Percentiles rank a stretch among this genome's conserved stretches.
These are phyloP conservation scores for Salmacisia buchloeana DNA, from an alignment of 1,284 basidiomycete species.

Conservation along the genomic window DNA sequence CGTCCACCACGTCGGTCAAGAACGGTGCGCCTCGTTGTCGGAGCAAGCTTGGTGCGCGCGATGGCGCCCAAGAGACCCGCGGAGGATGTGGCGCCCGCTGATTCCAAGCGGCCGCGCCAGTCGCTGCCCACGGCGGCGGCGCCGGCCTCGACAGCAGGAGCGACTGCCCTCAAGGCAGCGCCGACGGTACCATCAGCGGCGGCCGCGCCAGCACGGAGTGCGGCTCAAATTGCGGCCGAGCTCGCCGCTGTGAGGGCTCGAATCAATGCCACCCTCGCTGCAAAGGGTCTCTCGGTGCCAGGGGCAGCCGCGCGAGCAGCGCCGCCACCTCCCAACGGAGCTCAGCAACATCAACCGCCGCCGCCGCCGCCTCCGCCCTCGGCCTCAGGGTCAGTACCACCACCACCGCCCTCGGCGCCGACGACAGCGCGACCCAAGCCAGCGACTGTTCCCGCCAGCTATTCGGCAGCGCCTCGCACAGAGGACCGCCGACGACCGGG, in stretches of 20 bases:
- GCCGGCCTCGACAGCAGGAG: neutral
- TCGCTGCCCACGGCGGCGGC: neutral
- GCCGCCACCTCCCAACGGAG: no score
- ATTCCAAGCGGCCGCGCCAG: neutral
- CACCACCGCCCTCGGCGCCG: neutral
- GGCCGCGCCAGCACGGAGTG: neutral
- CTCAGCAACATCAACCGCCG: neutral
- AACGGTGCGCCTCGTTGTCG: neutral
- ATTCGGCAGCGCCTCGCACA: neutral
- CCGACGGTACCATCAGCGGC: neutral
- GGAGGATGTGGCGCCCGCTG: neutral
- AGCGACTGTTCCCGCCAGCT: neutral
- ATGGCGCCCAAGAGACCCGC: neutral
- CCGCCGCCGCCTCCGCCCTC: neutral
- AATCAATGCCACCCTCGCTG: conserved; percentile 1
- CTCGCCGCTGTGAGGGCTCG: neutral
- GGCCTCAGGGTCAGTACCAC: neutral
- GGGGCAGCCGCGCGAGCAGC: neutral
- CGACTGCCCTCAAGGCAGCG: neutral
- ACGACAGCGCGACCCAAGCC: neutral
- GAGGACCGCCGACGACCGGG: neutral
- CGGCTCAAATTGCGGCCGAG: conserved; percentile 4
- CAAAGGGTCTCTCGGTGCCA: neutral
- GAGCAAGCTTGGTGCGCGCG: neutral
- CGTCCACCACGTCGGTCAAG: neutral